Conservation (phyloP, 1,284 basidiomycete genomes). For the Veloporphyrellus conicus region DNA sequence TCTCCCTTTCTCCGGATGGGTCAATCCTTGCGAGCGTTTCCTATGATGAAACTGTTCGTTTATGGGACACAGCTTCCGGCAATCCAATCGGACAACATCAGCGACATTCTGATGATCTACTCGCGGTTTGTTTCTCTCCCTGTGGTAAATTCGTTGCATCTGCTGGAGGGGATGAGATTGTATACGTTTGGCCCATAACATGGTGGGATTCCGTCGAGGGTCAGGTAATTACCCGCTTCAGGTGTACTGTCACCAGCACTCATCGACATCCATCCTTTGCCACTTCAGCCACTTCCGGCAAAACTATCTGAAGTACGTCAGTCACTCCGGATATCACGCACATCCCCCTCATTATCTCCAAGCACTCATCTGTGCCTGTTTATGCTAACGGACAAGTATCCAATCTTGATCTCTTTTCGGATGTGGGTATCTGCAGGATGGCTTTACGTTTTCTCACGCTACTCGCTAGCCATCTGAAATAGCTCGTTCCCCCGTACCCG, state of each 20-base stretch:
- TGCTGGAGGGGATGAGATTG: background rate
- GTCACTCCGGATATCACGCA: too few species aligned
- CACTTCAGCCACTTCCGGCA: too few species aligned
- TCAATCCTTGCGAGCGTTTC: constrained; percentile 6
- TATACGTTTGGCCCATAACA: constrained; percentile 6
- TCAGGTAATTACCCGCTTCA: background rate
- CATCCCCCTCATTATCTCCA: too few species aligned
- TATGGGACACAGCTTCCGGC: constrained; percentile 8
- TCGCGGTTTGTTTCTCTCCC: constrained; percentile 1
- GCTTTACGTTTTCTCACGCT: too few species aligned
- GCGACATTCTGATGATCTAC: background rate
- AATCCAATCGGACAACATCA: background rate
- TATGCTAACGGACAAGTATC: too few species aligned
- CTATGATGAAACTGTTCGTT: constrained; percentile 2
- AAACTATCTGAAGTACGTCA: too few species aligned
- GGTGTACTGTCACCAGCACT: background rate
- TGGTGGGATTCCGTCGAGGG: background rate
- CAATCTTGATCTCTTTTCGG: too few species aligned
- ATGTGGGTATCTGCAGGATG: too few species aligned
- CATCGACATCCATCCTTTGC: background rate
- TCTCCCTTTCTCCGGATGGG: constrained; percentile 2
- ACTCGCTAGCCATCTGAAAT: too few species aligned
- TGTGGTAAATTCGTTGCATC: constrained; percentile 4
- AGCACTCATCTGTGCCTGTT: too few species aligned
- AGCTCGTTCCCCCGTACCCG: too few species aligned